Conservation (phyloP, 2,329 filamentous ascomycete genomes). For the Pseudogymnoascus sp. region DNA sequence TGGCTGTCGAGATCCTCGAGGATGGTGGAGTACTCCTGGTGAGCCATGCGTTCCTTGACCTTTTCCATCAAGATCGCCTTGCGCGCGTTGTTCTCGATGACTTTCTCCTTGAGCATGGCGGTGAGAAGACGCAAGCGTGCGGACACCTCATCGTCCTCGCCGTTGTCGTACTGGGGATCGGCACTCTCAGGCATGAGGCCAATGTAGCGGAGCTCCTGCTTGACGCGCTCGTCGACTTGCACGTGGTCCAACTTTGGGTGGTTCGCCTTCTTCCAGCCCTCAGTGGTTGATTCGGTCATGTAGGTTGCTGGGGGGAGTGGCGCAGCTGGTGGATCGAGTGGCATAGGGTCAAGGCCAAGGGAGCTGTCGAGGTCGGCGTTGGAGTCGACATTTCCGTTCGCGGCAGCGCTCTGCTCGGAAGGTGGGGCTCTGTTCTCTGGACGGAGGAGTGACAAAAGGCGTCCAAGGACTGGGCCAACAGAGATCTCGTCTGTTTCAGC, state of each 20-base stretch:
- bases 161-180: slow-evolving; percentile 73
- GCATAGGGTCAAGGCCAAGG: slow-evolving; percentile 22
- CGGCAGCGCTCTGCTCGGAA: slow-evolving; percentile 50
- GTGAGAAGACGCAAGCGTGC: slow-evolving; percentile 83
- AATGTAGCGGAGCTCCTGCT: slow-evolving; percentile 84
- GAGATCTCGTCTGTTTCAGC: slow-evolving; percentile 85
- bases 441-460: slow-evolving; percentile 72
- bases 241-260: slow-evolving; percentile 74
- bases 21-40: slow-evolving; percentile 95
- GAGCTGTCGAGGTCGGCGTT: slow-evolving; percentile 39
- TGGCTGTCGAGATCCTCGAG: slow-evolving; percentile 93
- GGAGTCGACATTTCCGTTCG: slow-evolving; percentile 48
- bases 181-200: slow-evolving; percentile 70
- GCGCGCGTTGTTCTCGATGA: slow-evolving; percentile 81
- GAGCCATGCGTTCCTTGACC: slow-evolving; percentile 85
- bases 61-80: slow-evolving; percentile 82
- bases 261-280: slow-evolving; percentile 70
- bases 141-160: slow-evolving; percentile 90
- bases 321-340: slow-evolving; percentile 18
- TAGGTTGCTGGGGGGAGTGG: slow-evolving; percentile 62
- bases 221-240: slow-evolving; percentile 81
- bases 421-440: slow-evolving; percentile 58
- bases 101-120: slow-evolving; percentile 70
- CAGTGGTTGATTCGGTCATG: slow-evolving; percentile 69
- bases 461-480: slow-evolving; percentile 75